These are phyloP conservation scores for Articulospora tetracladia DNA, from an alignment of 495 filamentous ascomycete species.

Conservation along the genomic window DNA sequence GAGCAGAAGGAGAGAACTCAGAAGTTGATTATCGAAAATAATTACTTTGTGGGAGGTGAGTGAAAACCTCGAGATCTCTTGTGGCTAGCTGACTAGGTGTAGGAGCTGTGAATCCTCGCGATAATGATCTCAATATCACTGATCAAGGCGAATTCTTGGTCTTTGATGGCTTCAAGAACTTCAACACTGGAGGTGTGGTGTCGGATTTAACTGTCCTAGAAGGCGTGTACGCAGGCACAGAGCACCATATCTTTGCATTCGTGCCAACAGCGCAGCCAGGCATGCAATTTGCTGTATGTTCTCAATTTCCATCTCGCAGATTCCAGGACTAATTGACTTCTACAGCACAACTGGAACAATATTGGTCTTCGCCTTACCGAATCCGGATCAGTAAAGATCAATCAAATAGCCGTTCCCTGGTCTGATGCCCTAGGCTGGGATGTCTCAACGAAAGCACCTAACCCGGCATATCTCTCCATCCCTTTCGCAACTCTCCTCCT, in stretches of 20 bases:
- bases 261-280: slow-evolving; percentile 48
- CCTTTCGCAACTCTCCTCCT: slow-evolving; percentile 49
- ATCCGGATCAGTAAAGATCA: slow-evolving; percentile 53
- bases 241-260: slow-evolving; percentile 55
- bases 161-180: slow-evolving; percentile 56
- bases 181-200: slow-evolving; percentile 59
- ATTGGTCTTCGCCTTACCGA: slow-evolving; percentile 58
- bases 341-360: slow-evolving; percentile 55
- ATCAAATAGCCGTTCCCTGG: slow-evolving; percentile 52
- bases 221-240: slow-evolving; percentile 49
- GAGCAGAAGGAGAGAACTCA: slow-evolving; percentile 51
- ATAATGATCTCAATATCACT: slow-evolving; percentile 52
- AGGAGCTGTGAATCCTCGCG: slow-evolving; percentile 56
- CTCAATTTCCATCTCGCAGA: neutral
- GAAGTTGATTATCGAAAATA: slow-evolving; percentile 49
- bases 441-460: slow-evolving; percentile 36
- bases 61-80: slow-evolving; percentile 1
- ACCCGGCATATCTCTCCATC: slow-evolving; percentile 40
- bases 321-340: neutral
- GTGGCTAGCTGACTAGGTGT: neutral
- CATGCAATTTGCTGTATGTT: slow-evolving; percentile 40
- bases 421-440: slow-evolving; percentile 57
- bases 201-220: slow-evolving; percentile 61
- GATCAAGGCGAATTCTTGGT: slow-evolving; percentile 45
- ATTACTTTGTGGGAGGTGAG: slow-evolving; percentile 53